Evolutionary conservation across 2,329 filamentous ascomycete genomes (phyloP), one percentile per base, ranked within the genome.

Genomic region (Fusarium sp.): DNA sequence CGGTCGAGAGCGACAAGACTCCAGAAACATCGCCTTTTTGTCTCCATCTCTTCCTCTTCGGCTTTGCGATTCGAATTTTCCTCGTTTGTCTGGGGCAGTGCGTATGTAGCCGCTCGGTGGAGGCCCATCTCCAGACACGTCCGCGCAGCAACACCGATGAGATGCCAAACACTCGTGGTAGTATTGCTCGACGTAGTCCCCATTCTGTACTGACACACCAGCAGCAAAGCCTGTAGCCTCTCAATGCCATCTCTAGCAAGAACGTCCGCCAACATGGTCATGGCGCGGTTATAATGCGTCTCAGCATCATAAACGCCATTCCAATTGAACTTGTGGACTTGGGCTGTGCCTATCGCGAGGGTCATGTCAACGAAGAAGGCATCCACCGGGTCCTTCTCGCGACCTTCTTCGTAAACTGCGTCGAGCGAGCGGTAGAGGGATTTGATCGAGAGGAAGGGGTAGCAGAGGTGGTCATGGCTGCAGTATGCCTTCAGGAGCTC

Each of bases 251-350:
- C 79, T 0, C 67, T 48, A 2, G 75, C 73, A 10, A 83, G 71
- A 2, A 83, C 79, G 11, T 76, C 71, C 17, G 73, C 75, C 1
- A 82, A 61, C n/a, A 75, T 74, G 1, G 67, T 70, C 71, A 79
- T 78, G 6, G 81, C 80, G 12, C 78, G 73, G 15, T 75, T 73
- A 42, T 81, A 79, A 26, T 81, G 80, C 2, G 74, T 78, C 48
- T 82, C 80, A 4, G 80, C 80, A 61, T 81, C 78, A 4, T 79
- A 79, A 4, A 80, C 68, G 8, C 75, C 78, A 50, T 81, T 77
- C 80, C 80, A 82, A 38, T 82, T 78, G 45, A 80, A 79, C 63
- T 82, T 83, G 60, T 79, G 77, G 7, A 80, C 76, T 40, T 81
- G 80, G 0, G 79, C 77, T 0, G 78, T 82, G 2, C 78, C 78